Evolutionary conservation across 2,329 filamentous ascomycete genomes (phyloP), one percentile per base, ranked within the genome.

Genomic region (Colletotrichum melonis): DNA sequence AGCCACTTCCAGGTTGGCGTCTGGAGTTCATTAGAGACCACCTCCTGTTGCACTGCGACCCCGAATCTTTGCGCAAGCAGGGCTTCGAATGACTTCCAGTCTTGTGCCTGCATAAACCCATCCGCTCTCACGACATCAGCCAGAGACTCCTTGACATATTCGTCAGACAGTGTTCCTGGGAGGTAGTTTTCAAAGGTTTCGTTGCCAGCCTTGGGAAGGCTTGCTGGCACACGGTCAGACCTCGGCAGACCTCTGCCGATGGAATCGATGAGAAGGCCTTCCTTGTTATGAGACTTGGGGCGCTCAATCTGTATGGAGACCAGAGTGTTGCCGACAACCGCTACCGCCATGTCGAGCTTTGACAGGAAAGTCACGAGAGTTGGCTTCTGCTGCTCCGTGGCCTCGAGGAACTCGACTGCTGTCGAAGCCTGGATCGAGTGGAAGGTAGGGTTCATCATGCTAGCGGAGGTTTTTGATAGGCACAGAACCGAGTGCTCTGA

Each of bases 221-320:
- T 57, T n/a, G 59, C 58, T 5, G 66, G 69, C 6, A 76, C 62
- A 32, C 60, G 58, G 14, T 73, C 73, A 22, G 68, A 63, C 56
- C 73, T 73, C 8, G 70, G 70, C 9, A 74, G 83, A 3, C 92
- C 93, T 73, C 92, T 92, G 1, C 93, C 92, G 67, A 95, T 90
- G 0, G 93, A 93, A 78, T 95, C 93, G 42, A 94, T 92, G 30
- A 95, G 83, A 8, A 94, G 85, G 9, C 92, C 92, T 64, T 90
- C 88, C 75, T 86, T 88, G 72, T 86, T 85, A n/a, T 88, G 85
- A 58, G 82, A 84, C 77, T 87, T 87, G 1, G 90, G 90, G 2
- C 88, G 88, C 78, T 92, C 90, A n/a, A 93, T 83, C 77, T 95
- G 93, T 64, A 95, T 86, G 1, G 90, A 92, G 19, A 94, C 85